Percentiles rank a stretch among this genome's conserved stretches.
Evolutionary conservation across 2,329 filamentous ascomycete genomes (phyloP).

Genomic region (Scedosporium boydii): DNA sequence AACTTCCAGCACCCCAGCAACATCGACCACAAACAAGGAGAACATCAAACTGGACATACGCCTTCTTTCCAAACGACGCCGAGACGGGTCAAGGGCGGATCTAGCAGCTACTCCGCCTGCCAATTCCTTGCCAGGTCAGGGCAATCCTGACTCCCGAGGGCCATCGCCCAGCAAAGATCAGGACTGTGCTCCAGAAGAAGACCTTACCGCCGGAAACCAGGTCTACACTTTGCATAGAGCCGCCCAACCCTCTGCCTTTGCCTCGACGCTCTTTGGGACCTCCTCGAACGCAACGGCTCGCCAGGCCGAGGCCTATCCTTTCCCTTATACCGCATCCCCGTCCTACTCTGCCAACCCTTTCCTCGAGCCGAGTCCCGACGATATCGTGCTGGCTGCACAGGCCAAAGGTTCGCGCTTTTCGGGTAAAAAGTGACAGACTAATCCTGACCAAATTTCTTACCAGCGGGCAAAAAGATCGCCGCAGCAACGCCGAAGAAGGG

Average conservation of each 20-base stretch:
- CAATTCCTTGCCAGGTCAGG: not conserved
- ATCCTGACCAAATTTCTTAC: constrained; percentile 36
- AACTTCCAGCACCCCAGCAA: not conserved
- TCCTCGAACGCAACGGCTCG: constrained; percentile 13
- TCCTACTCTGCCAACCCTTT: constrained; percentile 54
- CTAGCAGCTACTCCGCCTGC: not conserved
- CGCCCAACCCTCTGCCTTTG: constrained; percentile 44
- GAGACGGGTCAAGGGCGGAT: not conserved
- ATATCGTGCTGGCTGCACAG: constrained; percentile 79
- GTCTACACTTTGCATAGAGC: not conserved
- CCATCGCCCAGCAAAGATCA: not conserved
- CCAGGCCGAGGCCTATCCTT: constrained; percentile 22
- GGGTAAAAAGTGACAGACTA: constrained; percentile 37
- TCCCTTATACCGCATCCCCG: constrained; percentile 42
- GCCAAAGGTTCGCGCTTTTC: constrained; percentile 69
- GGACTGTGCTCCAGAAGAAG: not conserved
- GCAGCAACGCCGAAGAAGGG: constrained; percentile 25
- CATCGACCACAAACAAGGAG: constrained; percentile 1
- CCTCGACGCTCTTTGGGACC: constrained; percentile 40
- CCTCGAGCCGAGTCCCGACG: constrained; percentile 81
- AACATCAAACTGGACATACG: constrained; percentile 10
- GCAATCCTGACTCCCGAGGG: not conserved
- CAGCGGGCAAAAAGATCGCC: constrained; percentile 45
- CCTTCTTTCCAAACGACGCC: constrained; percentile 13
- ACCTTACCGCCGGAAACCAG: not conserved